These are phyloP conservation scores for Aspergillus aculeatinus DNA, from an alignment of 2,329 filamentous ascomycete species.

Conservation along the genomic window DNA sequence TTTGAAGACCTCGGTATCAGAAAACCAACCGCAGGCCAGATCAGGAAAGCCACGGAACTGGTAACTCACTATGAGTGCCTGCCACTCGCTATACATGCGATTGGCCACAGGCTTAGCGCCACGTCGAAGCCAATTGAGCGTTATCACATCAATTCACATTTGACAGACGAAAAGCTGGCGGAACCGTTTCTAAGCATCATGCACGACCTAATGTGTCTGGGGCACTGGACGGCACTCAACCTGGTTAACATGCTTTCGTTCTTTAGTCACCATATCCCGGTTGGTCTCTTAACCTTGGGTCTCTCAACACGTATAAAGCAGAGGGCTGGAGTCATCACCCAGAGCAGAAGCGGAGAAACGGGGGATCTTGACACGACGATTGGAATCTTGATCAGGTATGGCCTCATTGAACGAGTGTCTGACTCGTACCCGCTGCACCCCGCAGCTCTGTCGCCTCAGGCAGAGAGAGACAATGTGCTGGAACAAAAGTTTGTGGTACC, in stretches of 20 bases:
- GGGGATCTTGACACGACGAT: conserved; percentile 48
- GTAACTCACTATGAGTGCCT: conserved; percentile 64
- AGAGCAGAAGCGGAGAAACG: conserved; percentile 33
- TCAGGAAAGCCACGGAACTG: conserved; percentile 58
- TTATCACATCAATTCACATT: conserved; percentile 58
- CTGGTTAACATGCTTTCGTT: conserved; percentile 65
- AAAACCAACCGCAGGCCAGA: conserved; percentile 56
- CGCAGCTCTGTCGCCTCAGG: conserved; percentile 19
- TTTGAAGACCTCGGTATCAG: conserved; percentile 63
- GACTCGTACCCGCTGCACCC: conserved; percentile 30
- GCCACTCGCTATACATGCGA: conserved; percentile 67
- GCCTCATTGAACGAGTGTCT: conserved; percentile 44
- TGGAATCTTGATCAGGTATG: conserved; percentile 46
- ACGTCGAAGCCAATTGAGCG: conserved; percentile 61
- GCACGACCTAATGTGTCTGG: conserved; percentile 43
- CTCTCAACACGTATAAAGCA: conserved; percentile 31
- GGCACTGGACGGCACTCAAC: conserved; percentile 58
- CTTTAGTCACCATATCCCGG: conserved; percentile 63
- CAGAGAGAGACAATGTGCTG: conserved; percentile 22
- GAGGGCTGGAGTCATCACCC: conserved; percentile 41
- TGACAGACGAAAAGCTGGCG: conserved; percentile 56
- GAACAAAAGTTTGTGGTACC: conserved; percentile 25
- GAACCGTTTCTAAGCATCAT: conserved; percentile 50
- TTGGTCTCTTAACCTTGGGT: conserved; percentile 64
- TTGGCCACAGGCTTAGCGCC: conserved; percentile 61